Base-by-base conservation (phyloP, 2,329 filamentous ascomycete genomes). In the Septoria linicola region DNA sequence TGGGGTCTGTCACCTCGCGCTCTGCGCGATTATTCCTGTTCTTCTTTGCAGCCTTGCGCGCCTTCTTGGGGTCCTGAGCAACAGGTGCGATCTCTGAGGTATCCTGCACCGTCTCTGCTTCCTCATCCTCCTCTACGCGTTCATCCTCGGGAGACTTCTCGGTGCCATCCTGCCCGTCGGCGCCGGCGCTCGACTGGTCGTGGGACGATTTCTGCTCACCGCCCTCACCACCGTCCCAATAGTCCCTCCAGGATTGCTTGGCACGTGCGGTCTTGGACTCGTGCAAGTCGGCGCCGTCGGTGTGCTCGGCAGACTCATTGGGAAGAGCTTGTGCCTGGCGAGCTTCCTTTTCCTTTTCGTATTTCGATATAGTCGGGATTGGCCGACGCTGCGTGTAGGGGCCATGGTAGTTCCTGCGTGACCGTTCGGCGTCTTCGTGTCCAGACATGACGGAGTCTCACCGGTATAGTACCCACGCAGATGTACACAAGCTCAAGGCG, bases 1-100 rank as follows among this genome's bases (percentile, higher is more conserved):
- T 77, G 0, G 85, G 85, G 62, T 89, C 85, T 1, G 84, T 88
- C 40, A 88, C 85, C 63, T 85, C 76, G 53, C 78, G 72, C 51
- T 77, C 75, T 20, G 75, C 73, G 23, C 73, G 70, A 51, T 77
- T 73, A 23, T 73, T 69, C 39, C 67, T 71, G 52, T 68, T 70
- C 51, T 77, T 73, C 62, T 78, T 76, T 71, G 78, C 73, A 10
- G 66, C 59, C 63, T 79, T 78, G 32, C 76, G 66, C 53, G 73
- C 72, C 54, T 74, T 67, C 59, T 73, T 75, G 1, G 76, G 73
- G 49, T 77, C 69, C 45, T 59, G 55, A 7, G 67, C 66, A 11
- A 56, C 59, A 19, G 69, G 54, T 3, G 62, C 59, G 11, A 68
- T 68, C 57, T 78, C 69, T 1, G 75, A 76, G 1, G 75, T 78